Conservation (phyloP, 306 rosid genomes). For the Pyrus pyrifolia region DNA sequence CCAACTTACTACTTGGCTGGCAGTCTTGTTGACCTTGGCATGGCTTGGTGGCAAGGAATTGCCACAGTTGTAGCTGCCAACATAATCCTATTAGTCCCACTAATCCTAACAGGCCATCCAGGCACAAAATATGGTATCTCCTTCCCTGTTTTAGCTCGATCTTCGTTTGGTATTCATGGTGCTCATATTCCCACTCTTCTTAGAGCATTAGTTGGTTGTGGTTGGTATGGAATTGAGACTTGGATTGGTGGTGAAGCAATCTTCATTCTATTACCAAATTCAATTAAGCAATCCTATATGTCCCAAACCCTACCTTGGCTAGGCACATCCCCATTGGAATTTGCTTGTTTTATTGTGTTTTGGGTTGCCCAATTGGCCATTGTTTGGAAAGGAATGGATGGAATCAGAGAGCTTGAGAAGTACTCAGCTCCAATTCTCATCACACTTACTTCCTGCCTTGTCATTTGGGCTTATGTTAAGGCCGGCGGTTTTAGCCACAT, state of each 20-base stretch:
- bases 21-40: slow-evolving; percentile 80
- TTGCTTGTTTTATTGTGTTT: slow-evolving; percentile 54
- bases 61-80: slow-evolving; percentile 72
- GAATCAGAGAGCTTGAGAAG: slow-evolving; percentile 68
- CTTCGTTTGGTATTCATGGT: slow-evolving; percentile 79
- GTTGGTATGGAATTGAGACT: slow-evolving; percentile 95
- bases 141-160: slow-evolving; percentile 77
- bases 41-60: slow-evolving; percentile 99
- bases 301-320: slow-evolving; percentile 51
- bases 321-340: slow-evolving; percentile 81
- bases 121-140: slow-evolving; percentile 80
- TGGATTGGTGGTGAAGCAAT: slow-evolving; percentile 97
- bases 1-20: slow-evolving; percentile 90
- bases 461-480: slow-evolving; percentile 58
- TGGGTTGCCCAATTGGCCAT: slow-evolving; percentile 60
- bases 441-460: slow-evolving; percentile 43
- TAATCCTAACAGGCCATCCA: slow-evolving; percentile 70
- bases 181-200: slow-evolving; percentile 80
- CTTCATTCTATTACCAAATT: slow-evolving; percentile 58
- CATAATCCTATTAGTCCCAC: slow-evolving; percentile 42
- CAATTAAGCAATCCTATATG: slow-evolving; percentile 27
- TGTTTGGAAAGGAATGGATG: slow-evolving; percentile 80
- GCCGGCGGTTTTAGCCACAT: slow-evolving; percentile 78
- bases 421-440: slow-evolving; percentile 83
- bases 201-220: slow-evolving; percentile 83